Percentiles rank a stretch among this genome's conserved stretches.
Conservation (phyloP, 202 grass and related monocot species). For the Zoysia matrella region DNA sequence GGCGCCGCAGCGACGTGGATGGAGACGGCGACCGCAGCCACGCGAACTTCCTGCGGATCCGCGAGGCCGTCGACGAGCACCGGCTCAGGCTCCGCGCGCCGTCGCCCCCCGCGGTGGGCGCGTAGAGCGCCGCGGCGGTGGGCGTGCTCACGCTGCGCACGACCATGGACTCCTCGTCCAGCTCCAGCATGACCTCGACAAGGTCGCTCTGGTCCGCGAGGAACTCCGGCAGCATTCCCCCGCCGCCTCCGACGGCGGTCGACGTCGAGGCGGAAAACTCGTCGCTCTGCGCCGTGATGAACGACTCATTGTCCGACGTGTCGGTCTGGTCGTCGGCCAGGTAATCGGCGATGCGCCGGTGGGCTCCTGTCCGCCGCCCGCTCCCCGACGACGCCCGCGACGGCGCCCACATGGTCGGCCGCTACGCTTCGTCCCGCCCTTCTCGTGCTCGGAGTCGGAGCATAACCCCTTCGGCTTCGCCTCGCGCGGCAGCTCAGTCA, state of each 20-base stretch:
- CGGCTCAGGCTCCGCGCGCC: constrained; percentile 62
- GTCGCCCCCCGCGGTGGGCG: neutral
- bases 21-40: constrained; percentile 82
- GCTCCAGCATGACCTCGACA: constrained; percentile 98
- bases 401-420: constrained; percentile 67
- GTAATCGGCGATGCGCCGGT: constrained; percentile 77
- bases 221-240: constrained; percentile 72
- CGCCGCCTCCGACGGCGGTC: neutral
- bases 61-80: constrained; percentile 85
- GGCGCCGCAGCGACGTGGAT: constrained; percentile 35
- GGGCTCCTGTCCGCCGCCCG: constrained; percentile 53
- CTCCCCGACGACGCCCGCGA: constrained; percentile 37
- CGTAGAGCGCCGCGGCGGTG: no score
- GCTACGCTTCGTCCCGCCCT: neutral
- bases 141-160: constrained; percentile 85
- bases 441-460: neutral
- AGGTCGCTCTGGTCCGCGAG: constrained; percentile 88
- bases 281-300: constrained; percentile 51
- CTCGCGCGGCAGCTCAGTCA: neutral
- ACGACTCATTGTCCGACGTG: constrained; percentile 80
- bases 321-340: constrained; percentile 74
- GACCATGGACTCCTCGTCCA: constrained; percentile 99
- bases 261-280: constrained; percentile 9
- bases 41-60: constrained; percentile 88
- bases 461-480: neutral